phyloP scores from a whole-genome alignment of 257 asterid species.

The Lithospermum erythrorhizon region DNA sequence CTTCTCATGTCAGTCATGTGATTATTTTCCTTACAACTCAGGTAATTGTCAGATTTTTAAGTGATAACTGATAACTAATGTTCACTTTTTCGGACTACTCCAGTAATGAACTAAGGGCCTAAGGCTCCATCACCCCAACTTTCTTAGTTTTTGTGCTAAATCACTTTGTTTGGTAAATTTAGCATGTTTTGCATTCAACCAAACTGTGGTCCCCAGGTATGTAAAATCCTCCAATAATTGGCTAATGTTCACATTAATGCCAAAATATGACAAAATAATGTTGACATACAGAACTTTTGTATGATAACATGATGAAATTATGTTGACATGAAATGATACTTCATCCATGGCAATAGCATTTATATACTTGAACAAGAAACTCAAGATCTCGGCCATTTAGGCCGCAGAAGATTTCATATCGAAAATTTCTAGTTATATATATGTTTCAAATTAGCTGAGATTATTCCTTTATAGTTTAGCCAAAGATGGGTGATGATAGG shows the following conservation, averaged over 20 bases:
- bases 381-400: neutral
- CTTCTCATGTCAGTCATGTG: no score
- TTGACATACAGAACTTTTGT: slow-evolving; percentile 27
- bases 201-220: neutral
- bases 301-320: neutral
- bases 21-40: no score
- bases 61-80: no score
- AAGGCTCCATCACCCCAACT: no score
- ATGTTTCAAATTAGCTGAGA: neutral
- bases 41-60: no score
- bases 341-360: neutral
- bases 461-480: neutral
- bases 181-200: no score
- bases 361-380: neutral
- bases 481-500: neutral
- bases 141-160: no score
- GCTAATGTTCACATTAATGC: no score
- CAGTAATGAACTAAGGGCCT: no score
- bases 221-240: slow-evolving; percentile 6
- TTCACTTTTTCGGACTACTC: no score
- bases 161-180: no score
- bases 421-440: neutral
- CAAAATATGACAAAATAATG: slow-evolving; percentile 37
- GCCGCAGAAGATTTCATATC: neutral
- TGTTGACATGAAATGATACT: neutral